These are phyloP conservation scores for Aspergillus sparsus DNA, from an alignment of 495 filamentous ascomycete genomes.

Conservation along the genomic window DNA sequence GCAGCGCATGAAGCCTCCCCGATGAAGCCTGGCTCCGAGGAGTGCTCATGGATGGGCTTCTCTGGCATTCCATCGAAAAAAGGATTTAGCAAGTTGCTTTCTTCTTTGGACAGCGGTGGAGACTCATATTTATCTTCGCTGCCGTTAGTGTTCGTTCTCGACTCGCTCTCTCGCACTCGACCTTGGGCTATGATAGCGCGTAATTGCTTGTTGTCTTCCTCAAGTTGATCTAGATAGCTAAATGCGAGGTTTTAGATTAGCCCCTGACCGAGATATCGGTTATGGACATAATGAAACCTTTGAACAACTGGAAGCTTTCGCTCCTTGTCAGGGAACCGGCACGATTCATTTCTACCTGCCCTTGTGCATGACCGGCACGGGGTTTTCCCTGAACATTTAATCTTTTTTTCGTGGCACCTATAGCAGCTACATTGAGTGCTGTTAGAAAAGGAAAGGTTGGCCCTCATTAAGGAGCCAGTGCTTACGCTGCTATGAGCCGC, in stretches of 20 bases:
- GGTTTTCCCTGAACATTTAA: constrained; percentile 24
- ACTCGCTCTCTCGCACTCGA: constrained; percentile 12
- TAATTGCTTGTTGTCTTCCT: constrained; percentile 13
- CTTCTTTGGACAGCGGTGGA: constrained; percentile 15
- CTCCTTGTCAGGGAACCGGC: constrained; percentile 24
- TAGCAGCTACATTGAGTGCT: constrained; percentile 18
- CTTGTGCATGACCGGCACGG: constrained; percentile 22
- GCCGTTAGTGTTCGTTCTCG: not conserved
- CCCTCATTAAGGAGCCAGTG: not conserved
- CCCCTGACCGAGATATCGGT: not conserved
- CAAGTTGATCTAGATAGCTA: constrained; percentile 18
- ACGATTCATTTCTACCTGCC: constrained; percentile 16
- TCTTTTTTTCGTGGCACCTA: constrained; percentile 26
- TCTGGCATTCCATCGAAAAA: constrained; percentile 15
- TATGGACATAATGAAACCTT: constrained; percentile 13
- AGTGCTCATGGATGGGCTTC: constrained; percentile 7
- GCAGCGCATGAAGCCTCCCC: constrained; percentile 19
- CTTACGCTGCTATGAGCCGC: constrained; percentile 20
- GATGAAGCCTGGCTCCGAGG: constrained; percentile 17
- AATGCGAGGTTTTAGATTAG: not conserved
- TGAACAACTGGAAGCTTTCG: constrained; percentile 23
- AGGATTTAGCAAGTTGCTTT: constrained; percentile 16
- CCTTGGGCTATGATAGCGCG: constrained; percentile 8
- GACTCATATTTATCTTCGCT: constrained; percentile 12
- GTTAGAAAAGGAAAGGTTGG: not conserved